Evolutionary conservation across 106 monocot genomes (phyloP).

Genomic region (Allium cepa): DNA sequence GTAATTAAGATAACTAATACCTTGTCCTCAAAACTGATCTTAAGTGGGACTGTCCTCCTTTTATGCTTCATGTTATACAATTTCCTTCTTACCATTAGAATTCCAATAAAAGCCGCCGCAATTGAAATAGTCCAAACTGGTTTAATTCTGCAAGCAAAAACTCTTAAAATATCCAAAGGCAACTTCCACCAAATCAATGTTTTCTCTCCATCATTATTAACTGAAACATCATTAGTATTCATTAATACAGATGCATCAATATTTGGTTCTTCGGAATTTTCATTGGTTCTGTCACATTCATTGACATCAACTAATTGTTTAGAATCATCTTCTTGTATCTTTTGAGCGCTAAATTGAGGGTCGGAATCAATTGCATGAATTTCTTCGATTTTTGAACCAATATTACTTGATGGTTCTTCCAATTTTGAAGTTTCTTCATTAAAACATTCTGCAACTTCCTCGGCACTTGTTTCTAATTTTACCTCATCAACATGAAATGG

Average conservation of each 20-base stretch:
- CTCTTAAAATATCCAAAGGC: conserved; percentile 46
- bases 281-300: background rate
- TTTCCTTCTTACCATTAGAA: conserved; percentile 40
- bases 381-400: background rate
- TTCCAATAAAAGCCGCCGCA: conserved; percentile 44
- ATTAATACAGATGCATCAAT: conserved; percentile 3
- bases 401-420: background rate
- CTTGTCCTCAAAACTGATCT: conserved; percentile 41
- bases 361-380: background rate
- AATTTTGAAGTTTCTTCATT: background rate
- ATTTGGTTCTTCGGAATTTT: background rate
- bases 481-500: no score
- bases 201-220: conserved; percentile 18
- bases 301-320: background rate
- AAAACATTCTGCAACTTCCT: no score
- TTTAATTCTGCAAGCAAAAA: conserved; percentile 31
- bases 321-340: background rate
- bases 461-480: no score
- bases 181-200: conserved; percentile 53
- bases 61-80: conserved; percentile 42
- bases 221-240: conserved; percentile 1
- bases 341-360: background rate
- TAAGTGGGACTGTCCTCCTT: conserved; percentile 28
- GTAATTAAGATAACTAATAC: conserved; percentile 13
- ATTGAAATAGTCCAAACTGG: conserved; percentile 50